Conservation (phyloP, 257 asterid species). For the Nyctanthes arbortristis region DNA sequence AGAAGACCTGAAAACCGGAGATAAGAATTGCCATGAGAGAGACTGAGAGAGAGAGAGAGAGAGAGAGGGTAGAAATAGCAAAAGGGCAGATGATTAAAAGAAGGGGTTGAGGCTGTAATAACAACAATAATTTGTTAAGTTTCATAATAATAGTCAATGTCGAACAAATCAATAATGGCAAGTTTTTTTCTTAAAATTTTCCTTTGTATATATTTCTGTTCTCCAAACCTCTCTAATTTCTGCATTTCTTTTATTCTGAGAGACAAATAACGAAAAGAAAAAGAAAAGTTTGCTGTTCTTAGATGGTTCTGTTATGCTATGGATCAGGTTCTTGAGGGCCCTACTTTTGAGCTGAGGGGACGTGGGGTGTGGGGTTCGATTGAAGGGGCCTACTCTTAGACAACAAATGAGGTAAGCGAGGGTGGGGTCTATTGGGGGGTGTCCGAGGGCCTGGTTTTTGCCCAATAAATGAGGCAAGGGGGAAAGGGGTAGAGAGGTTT, state of each 20-base stretch:
- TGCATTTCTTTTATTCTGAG: neutral
- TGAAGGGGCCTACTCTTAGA: neutral
- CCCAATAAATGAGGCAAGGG: neutral
- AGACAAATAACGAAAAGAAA: neutral
- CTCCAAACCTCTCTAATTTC: neutral
- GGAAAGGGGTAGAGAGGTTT: neutral
- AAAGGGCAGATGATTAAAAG: conserved; percentile 20
- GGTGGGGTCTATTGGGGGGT: neutral
- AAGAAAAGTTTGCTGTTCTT: neutral
- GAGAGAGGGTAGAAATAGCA: conserved; percentile 14
- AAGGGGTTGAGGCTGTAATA: neutral
- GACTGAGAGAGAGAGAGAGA: conserved; percentile 15
- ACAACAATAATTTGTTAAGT: conserved; percentile 16
- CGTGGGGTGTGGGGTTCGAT: neutral
- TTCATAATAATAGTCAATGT: conserved; percentile 29
- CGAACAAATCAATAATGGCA: conserved; percentile 30
- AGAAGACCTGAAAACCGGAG: neutral
- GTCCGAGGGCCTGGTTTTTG: neutral
- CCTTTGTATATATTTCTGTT: neutral
- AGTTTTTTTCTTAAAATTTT: neutral
- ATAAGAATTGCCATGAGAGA: conserved; percentile 2
- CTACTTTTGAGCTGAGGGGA: neutral
- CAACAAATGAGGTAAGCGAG: neutral
- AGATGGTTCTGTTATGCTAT: conserved; percentile 24
- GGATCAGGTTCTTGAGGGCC: neutral